Evolutionary conservation across 106 monocot species (phyloP).

Genomic region (Dioscorea alata): DNA sequence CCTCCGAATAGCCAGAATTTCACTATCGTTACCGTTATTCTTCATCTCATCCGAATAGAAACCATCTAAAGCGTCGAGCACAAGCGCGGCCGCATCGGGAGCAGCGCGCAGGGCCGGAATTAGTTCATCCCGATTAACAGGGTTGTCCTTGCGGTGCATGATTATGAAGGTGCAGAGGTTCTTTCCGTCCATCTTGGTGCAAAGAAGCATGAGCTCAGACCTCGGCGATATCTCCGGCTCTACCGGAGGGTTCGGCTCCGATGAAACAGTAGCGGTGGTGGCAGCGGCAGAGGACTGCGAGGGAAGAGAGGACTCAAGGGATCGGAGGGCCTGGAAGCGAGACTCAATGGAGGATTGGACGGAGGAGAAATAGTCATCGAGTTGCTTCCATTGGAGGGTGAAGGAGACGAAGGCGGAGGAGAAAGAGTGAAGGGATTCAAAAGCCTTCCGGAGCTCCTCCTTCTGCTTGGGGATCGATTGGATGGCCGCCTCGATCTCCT

Average conservation of each 20-base stretch:
- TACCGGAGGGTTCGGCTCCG: not conserved
- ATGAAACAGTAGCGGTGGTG: not conserved
- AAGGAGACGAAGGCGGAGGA: constrained; percentile 41
- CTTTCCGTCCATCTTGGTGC: constrained; percentile 35
- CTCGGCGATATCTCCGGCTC: constrained; percentile 17
- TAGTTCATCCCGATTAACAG: constrained; percentile 17
- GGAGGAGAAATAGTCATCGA: constrained; percentile 45
- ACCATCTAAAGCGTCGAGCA: constrained; percentile 33
- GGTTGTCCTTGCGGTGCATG: constrained; percentile 28
- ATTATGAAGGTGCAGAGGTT: constrained; percentile 26
- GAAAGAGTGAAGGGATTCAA: constrained; percentile 37
- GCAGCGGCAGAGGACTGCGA: not conserved
- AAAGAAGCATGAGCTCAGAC: constrained; percentile 27
- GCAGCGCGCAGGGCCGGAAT: constrained; percentile 31
- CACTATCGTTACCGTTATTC: constrained; percentile 6
- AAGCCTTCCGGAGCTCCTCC: constrained; percentile 29
- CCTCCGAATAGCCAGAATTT: constrained; percentile 15
- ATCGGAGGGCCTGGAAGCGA: constrained; percentile 36
- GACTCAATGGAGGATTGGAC: constrained; percentile 31
- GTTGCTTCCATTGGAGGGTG: constrained; percentile 50
- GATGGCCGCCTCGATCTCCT: constrained; percentile 33
- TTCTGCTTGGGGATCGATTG: constrained; percentile 46
- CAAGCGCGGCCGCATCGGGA: constrained; percentile 31
- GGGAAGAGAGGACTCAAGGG: not conserved
- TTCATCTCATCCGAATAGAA: constrained; percentile 5